Base-by-base conservation (phyloP, 2,329 filamentous ascomycete genomes). In the Microcera coccophila region DNA sequence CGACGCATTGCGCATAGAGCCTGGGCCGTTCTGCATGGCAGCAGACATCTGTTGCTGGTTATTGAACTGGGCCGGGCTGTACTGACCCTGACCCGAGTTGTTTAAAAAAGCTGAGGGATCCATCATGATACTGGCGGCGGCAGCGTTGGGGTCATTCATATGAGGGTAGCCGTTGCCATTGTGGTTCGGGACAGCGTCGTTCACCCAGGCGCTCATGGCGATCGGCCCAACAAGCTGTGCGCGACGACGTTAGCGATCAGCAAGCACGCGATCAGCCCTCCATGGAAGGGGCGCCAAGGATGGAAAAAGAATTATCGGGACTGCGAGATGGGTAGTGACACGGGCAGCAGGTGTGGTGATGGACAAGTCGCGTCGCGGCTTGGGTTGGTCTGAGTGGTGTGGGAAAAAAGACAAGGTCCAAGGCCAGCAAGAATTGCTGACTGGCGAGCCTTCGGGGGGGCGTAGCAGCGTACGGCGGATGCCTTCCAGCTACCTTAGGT, bases 1-100 rank as follows among this genome's bases (percentile, higher is more conserved):
- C 41, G 88, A 90, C 48, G 82, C 82, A 67, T 89, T 90, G 75
- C 88, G 87, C 74, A 87, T 84, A 59, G 76, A 81, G 70, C 87
- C 85, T 61, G 77, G 81, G 69, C 87, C 85, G 72, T 91, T 93
- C 64, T 87, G 87, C 79, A 91, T 85, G 61, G 44, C 53, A 33
- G 67, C 72, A 47, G 71, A 67, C 68, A 79, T 74, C 48, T 68
- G 67, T 45, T 67, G 66, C 56, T 78, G 81, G 12, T 32, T 14
- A n/a, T 32, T 32, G 15, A 32, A 32, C 60, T 79, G 76, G 48
- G 73, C 65, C 54, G 74, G 73, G 64, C 79, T 82, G 68, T 82
- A 84, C 29, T 32, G 29, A 15, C 8, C 29, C 29, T 80, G 79
- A 60, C 64, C 69, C 53, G 72, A 64, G 64, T 73, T 79, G 63